Base-by-base conservation (phyloP, 805 yeast species). In the Teunomyces kruisii region DNA sequence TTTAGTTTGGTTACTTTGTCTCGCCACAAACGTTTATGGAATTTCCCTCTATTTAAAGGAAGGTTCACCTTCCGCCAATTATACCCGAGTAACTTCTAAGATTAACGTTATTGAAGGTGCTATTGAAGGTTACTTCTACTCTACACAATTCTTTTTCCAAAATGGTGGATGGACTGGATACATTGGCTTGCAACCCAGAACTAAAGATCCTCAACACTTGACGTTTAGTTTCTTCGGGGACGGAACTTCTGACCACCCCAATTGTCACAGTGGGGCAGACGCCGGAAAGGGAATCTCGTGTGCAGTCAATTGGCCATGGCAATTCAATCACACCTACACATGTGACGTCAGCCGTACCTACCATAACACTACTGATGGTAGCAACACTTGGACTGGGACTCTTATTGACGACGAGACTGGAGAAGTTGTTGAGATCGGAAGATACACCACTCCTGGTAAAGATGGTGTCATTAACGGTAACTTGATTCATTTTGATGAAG, bases 191-290 rank as follows among this genome's bases (percentile, higher is more conserved):
- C 42, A 43, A 16, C 41, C 38, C 14, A 29, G 38, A 17, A 10
- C 35, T 17, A 16, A 13, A 2, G 24, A 28, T 10, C n/a, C 9
- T 13, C 29, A 39, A 32, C 49, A 39, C 14, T 30, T 46, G 12
- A 36, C 32, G 10, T 46, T 42, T 44, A 46, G 49, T 46, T 46
- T 32, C 8, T 43, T 43, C 36, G 44, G 46, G 9, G 32, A 32
- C n/a, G 37, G 43, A 8, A n/a, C n/a, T 2, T n/a, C 42, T n/a
- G 12, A 28, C 16, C 38, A 40, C 16, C 40, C 44, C 12, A 40
- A 46, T 17, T 46, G 50, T 36, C 6, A 9, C n/a, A 10, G 8
- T 15, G 50, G 50, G 13, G 50, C 50, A 13, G 50, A 43, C 15
- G 46, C 42, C 10, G 41, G 42, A 3, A 13, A 40, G 8, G 47